phyloP scores from a whole-genome alignment of 257 asterid genomes.

The Solanum pimpinellifolium region DNA sequence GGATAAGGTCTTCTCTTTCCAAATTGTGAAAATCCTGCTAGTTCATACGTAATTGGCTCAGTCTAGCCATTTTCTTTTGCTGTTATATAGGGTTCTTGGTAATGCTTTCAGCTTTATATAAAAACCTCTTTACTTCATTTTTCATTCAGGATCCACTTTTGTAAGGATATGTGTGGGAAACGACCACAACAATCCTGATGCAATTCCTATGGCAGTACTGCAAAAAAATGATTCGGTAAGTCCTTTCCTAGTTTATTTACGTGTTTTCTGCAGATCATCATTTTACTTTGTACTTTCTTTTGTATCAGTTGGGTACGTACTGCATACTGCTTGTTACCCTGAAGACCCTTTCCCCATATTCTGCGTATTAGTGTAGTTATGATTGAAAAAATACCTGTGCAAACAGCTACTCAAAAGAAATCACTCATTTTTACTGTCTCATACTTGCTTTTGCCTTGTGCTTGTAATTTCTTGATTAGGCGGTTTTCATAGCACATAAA shows the following conservation, averaged over 20 bases:
- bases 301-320: not conserved
- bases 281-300: not conserved
- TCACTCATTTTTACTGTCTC: not conserved
- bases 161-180: constrained; percentile 75
- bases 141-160: constrained; percentile 50
- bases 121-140: not conserved
- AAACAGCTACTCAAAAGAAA: not conserved
- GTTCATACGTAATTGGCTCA: not conserved
- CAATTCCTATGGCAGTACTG: constrained; percentile 64
- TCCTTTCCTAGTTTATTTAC: not conserved
- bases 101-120: not conserved
- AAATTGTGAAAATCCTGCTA: not conserved
- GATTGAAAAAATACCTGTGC: not conserved
- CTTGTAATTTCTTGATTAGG: not conserved
- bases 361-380: not conserved
- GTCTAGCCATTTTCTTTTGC: not conserved
- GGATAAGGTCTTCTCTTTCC: not conserved
- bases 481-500: not conserved
- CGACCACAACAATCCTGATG: constrained; percentile 21
- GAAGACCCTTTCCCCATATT: not conserved
- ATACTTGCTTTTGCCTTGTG: not conserved
- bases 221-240: constrained; percentile 51
- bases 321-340: not conserved
- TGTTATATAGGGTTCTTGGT: not conserved
- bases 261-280: not conserved